Evolutionary conservation across 495 filamentous ascomycete species (phyloP).

Genomic region (Penicillium roqueforti): DNA sequence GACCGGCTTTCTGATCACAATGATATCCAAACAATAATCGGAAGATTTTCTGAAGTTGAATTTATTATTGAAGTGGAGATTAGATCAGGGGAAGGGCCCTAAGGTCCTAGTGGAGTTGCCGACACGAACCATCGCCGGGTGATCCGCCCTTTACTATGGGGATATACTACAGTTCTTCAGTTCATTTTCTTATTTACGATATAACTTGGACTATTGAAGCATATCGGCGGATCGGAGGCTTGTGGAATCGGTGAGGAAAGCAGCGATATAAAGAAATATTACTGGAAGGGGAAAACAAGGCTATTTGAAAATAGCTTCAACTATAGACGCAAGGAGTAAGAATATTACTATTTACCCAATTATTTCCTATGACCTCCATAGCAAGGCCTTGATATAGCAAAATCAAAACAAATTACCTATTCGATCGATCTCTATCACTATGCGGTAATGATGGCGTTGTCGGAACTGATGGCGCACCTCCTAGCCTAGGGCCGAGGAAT

Average conservation of each 20-base stretch:
- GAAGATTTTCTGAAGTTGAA: constrained; percentile 9
- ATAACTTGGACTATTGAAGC: background rate
- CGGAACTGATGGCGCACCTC: background rate
- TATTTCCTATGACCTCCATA: background rate
- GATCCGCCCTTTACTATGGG: background rate
- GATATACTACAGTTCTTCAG: background rate
- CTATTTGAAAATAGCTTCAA: background rate
- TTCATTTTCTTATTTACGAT: background rate
- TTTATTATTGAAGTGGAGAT: constrained; percentile 8
- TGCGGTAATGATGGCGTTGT: constrained; percentile 24
- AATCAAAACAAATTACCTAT: background rate
- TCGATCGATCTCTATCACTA: constrained; percentile 8
- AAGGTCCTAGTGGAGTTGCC: constrained; percentile 1
- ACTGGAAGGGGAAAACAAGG: background rate
- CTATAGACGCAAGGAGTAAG: constrained; percentile 1
- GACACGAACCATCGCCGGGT: constrained; percentile 1
- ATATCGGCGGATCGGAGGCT: background rate
- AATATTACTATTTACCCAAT: background rate
- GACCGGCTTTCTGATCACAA: constrained; percentile 4
- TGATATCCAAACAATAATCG: background rate
- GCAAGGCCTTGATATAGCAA: background rate
- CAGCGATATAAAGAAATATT: background rate
- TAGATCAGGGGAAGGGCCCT: constrained; percentile 2
- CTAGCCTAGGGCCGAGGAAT: background rate
- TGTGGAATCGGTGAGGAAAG: background rate